These are phyloP conservation scores for Gryganskiella cystojenkinii DNA, from an alignment of 192 early-diverging fungal species.

Conservation along the genomic window DNA sequence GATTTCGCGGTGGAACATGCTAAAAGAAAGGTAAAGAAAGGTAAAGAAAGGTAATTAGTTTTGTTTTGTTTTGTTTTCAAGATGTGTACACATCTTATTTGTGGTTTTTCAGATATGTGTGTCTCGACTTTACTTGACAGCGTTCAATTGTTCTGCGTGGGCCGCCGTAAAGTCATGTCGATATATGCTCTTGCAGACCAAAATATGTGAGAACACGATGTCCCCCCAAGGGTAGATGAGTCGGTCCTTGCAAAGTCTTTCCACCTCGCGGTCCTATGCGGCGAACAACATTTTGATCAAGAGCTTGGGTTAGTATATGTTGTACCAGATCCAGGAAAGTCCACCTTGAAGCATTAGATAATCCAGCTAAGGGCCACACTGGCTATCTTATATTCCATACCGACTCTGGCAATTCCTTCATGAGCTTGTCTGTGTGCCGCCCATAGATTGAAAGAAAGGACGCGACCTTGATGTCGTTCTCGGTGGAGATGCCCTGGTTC, in stretches of 20 bases:
- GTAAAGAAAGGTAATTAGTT: background rate
- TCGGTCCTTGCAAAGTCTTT: conserved; percentile 16
- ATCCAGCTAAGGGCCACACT: background rate
- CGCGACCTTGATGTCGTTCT: conserved; percentile 29
- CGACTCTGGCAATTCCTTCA: conserved; percentile 18
- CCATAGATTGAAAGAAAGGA: conserved; percentile 16
- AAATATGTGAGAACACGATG: conserved; percentile 52
- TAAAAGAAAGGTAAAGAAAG: conserved; percentile 15
- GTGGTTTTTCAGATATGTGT: background rate
- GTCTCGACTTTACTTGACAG: conserved; percentile 52
- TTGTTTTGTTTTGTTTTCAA: background rate
- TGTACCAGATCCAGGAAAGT: too few species aligned
- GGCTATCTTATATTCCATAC: conserved; percentile 8
- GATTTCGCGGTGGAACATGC: conserved; percentile 63
- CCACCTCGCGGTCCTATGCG: conserved; percentile 17
- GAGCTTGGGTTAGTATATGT: background rate
- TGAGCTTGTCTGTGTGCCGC: conserved; percentile 28
- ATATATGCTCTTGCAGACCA: conserved; percentile 32
- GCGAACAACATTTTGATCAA: background rate
- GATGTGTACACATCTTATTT: background rate
- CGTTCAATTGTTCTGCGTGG: conserved; percentile 56
- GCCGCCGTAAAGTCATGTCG: conserved; percentile 51
- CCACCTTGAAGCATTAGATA: background rate
- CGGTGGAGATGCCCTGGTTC: conserved; percentile 27
- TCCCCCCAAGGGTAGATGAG: conserved; percentile 60